Conservation (phyloP, 2,329 filamentous ascomycete species). For the Colletotrichum horii region DNA sequence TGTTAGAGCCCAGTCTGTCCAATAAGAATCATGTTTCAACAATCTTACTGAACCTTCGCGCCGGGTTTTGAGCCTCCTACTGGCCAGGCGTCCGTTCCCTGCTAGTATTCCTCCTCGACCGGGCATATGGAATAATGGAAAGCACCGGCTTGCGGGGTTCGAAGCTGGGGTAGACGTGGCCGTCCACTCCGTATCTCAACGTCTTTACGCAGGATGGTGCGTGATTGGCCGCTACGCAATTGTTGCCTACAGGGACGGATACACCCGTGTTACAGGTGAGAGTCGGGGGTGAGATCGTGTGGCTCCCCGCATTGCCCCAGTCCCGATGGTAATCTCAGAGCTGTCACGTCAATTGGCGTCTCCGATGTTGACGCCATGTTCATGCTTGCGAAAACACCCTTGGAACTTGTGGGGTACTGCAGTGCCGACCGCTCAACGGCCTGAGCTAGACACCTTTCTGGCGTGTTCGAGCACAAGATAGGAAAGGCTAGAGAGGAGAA, state of each 20-base stretch:
- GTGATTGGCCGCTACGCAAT: not conserved
- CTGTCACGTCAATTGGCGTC: not conserved
- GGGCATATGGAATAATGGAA: not conserved
- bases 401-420: not conserved
- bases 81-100: not conserved
- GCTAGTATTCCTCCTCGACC: not conserved
- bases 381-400: not conserved
- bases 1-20: not conserved
- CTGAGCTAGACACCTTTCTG: not conserved
- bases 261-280: not conserved
- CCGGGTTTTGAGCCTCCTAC: not conserved
- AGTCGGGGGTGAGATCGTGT: not conserved
- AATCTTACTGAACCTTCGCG: not conserved
- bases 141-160: not conserved
- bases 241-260: not conserved
- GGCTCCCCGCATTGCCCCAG: not conserved
- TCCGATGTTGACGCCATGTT: not conserved
- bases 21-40: not conserved
- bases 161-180: not conserved
- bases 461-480: not conserved
- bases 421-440: not conserved
- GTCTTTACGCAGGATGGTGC: fast-evolving
- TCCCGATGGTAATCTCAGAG: not conserved
- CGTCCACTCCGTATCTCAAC: not conserved
- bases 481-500: not conserved